Percentiles rank a stretch among this genome's conserved stretches.
Evolutionary conservation across 352 stramenopile species (phyloP).

Genomic region (Plasmopara halstedii): DNA sequence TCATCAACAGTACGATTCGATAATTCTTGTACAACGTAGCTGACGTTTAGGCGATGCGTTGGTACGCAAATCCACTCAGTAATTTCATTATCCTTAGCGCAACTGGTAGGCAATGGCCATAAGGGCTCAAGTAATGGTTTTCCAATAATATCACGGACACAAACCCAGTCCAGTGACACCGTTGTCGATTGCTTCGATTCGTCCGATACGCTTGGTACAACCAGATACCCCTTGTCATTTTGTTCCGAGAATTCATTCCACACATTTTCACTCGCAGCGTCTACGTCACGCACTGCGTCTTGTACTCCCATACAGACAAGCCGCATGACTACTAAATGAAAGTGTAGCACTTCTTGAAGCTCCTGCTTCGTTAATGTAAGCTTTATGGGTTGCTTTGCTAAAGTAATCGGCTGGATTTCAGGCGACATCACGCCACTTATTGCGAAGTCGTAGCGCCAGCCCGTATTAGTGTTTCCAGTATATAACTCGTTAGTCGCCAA

Average conservation of each 20-base stretch:
- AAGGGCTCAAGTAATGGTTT: conserved; percentile 57
- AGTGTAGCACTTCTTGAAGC: conserved; percentile 54
- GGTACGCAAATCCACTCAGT: conserved; percentile 72
- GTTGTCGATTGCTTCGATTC: conserved; percentile 11
- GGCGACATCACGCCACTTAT: conserved; percentile 69
- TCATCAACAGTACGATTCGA: conserved; percentile 33
- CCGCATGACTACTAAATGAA: conserved; percentile 75
- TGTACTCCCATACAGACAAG: conserved; percentile 70
- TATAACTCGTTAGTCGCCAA: conserved; percentile 70
- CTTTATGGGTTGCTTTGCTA: conserved; percentile 37
- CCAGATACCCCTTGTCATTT: conserved; percentile 85
- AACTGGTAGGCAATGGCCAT: conserved; percentile 46
- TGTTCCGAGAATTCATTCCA: conserved; percentile 81
- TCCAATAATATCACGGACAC: conserved; percentile 49
- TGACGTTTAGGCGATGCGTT: conserved; percentile 57
- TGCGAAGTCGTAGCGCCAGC: conserved; percentile 79
- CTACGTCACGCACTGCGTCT: conserved; percentile 60
- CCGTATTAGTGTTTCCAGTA: conserved; percentile 70
- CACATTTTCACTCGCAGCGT: conserved; percentile 45
- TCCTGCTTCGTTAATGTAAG: conserved; percentile 47
- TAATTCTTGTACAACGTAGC: conserved; percentile 50
- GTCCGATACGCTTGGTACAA: conserved; percentile 48
- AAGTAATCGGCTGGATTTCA: conserved; percentile 44
- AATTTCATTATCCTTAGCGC: conserved; percentile 3
- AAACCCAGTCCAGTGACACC: conserved; percentile 53